phyloP scores from a whole-genome alignment of 169 alveolate species.

The Cryptosporidium ryanae region DNA sequence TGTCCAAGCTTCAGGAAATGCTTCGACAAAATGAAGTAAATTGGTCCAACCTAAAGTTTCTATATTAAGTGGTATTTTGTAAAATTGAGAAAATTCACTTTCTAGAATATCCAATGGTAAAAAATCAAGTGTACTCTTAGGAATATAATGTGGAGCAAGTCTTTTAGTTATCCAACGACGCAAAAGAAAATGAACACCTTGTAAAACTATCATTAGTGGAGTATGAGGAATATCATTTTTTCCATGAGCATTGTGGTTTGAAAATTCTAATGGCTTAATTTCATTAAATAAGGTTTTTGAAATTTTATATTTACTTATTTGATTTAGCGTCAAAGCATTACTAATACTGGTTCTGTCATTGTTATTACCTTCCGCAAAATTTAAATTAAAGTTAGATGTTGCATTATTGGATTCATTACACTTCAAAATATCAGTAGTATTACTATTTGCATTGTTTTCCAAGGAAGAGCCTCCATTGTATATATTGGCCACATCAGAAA shows the following conservation, averaged over 20 bases:
- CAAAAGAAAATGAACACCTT: conserved; percentile 59
- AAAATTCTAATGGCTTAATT: neutral
- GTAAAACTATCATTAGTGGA: conserved; percentile 50
- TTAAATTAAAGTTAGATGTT: neutral
- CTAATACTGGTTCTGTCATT: conserved; percentile 2
- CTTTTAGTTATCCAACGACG: conserved; percentile 70
- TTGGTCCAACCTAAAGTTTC: conserved; percentile 72
- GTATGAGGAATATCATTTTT: conserved; percentile 53
- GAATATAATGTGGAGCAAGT: conserved; percentile 42
- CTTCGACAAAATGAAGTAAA: conserved; percentile 64
- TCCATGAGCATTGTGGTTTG: neutral
- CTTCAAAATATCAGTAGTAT: neutral
- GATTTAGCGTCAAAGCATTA: too few relatives aligned
- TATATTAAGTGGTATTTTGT: conserved; percentile 45
- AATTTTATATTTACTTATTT: neutral
- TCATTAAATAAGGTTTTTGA: neutral
- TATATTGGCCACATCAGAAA: neutral
- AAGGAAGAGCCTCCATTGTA: neutral
- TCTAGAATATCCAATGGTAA: conserved; percentile 62
- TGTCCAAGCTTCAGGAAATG: conserved; percentile 73
- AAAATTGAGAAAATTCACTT: conserved; percentile 48
- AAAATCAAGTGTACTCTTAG: conserved; percentile 61
- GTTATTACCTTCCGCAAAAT: neutral
- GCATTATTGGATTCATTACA: neutral
- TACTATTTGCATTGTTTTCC: neutral